Base-by-base conservation (phyloP, 192 early-diverging fungal genomes). In the Coemansia guatemalensis region DNA sequence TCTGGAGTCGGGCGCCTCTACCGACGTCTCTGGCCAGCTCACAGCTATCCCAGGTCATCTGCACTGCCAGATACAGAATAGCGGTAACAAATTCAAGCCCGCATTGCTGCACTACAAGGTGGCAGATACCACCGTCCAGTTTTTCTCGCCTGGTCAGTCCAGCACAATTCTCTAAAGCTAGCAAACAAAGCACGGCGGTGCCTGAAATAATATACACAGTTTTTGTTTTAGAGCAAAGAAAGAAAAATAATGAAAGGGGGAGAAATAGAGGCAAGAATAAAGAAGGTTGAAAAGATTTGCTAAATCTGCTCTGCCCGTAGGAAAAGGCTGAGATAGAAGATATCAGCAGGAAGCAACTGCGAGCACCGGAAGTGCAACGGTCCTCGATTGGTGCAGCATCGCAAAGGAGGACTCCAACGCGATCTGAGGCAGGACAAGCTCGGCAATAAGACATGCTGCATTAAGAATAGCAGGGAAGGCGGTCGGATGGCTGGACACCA, bases 131-230 rank as follows among this genome's bases (percentile, higher is more conserved):
- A 66, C 67, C 0, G 76, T 79, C 8, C 67, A 64, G 41, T 79
- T 79, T 51, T 79, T 79, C 30, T 73, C 76, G 48, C 76, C 76
- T 0, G 71, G 76, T 5, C 76, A 79, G 60, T 69, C 76, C n/a
- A 71, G 67, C 33, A 73, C 58, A 5, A 71, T 79, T 32, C 64
- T 79, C 6, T 72, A 35, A 67, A 39, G 6, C 6, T 11, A 39
- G 11, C 8, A 39, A 39, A 11, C 35, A 12, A 39, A 12, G 35
- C 35, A 12, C 9, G 2, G 9, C 6, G 9, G 35, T 39, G 35
- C 35, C 35, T 39, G 8, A 2, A 30, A 30, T 39, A 12, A 39
- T 39, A 8, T 39, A 39, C 35, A 39, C 35, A 39, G 9, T 39
- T 39, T 39, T 39, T 12, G 1, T 12, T 39, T 2, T 12, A 39